Percentiles rank a stretch among this genome's conserved stretches.
Evolutionary conservation across 2,329 filamentous ascomycete species (phyloP).

Genomic region (Apiospora aurea): DNA sequence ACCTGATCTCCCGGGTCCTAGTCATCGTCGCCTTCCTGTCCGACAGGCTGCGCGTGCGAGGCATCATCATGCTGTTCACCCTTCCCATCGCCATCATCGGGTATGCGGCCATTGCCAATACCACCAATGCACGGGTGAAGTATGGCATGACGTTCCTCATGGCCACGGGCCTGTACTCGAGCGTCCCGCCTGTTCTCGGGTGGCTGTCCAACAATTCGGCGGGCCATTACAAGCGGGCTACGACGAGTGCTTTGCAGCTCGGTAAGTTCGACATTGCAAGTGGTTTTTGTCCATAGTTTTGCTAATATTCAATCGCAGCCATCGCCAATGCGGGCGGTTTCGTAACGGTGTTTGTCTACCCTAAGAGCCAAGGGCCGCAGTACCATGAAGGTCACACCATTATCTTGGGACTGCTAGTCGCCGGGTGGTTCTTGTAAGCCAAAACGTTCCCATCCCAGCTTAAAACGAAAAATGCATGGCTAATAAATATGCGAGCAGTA

Average conservation of each 20-base stretch:
- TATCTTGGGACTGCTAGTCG: constrained; percentile 65
- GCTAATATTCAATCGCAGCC: constrained; percentile 40
- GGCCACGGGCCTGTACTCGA: constrained; percentile 69
- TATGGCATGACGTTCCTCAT: constrained; percentile 74
- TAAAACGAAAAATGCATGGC: background rate
- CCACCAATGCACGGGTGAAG: constrained; percentile 56
- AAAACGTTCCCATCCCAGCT: background rate
- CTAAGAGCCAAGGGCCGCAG: constrained; percentile 59
- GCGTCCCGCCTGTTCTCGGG: constrained; percentile 67
- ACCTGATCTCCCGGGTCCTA: constrained; percentile 28
- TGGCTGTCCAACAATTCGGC: constrained; percentile 75
- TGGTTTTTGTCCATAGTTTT: no score
- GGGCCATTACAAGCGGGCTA: constrained; percentile 74
- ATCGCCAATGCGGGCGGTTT: constrained; percentile 74
- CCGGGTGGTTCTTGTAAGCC: constrained; percentile 69
- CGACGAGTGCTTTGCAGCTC: constrained; percentile 69
- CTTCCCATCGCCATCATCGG: constrained; percentile 66
- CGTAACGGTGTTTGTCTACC: constrained; percentile 70
- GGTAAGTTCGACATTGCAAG: background rate
- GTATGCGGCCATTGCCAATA: constrained; percentile 58
- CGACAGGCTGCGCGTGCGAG: constrained; percentile 65
- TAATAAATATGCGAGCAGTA: constrained; percentile 45
- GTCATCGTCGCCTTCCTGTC: constrained; percentile 64
- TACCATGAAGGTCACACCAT: constrained; percentile 69
- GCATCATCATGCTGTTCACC: constrained; percentile 67